Conservation (phyloP, 108 stramenopile genomes). For the Skeletonema costatum region DNA sequence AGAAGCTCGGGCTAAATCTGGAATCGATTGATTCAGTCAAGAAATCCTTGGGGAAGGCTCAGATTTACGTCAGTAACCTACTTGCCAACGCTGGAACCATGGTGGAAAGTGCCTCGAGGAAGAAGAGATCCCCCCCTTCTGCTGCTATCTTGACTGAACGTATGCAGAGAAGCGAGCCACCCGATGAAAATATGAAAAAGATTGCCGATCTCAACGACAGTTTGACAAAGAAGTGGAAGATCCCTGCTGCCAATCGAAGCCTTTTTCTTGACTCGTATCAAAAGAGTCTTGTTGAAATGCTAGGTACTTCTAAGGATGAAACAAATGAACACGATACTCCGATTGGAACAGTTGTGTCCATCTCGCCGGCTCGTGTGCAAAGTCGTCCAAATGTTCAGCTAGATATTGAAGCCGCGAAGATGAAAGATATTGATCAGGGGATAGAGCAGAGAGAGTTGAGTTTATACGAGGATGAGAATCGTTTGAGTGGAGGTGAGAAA, state of each 20-base stretch:
- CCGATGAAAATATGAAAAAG: neutral
- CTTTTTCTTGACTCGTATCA: neutral
- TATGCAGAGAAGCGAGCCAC: neutral
- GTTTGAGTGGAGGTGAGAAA: neutral
- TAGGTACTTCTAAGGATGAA: neutral
- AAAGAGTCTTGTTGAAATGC: neutral
- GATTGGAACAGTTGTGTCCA: neutral
- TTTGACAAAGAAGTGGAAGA: neutral
- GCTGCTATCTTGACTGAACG: neutral
- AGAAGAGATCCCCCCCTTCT: neutral
- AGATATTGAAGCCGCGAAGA: no score
- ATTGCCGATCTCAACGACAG: neutral
- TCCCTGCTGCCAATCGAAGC: neutral
- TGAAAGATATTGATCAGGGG: no score
- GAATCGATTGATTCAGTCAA: neutral
- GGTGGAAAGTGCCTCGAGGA: neutral
- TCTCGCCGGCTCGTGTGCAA: neutral
- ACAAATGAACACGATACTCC: neutral
- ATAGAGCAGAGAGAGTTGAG: neutral
- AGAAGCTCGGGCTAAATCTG: neutral
- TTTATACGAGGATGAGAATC: no score
- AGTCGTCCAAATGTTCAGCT: no score
- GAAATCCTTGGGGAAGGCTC: neutral
- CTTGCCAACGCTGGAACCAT: neutral
- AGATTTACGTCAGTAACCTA: neutral